Evolutionary conservation across 2,329 filamentous ascomycete species (phyloP), one percentile per base, ranked within the genome.

Genomic region (Colletotrichum limetticola): DNA sequence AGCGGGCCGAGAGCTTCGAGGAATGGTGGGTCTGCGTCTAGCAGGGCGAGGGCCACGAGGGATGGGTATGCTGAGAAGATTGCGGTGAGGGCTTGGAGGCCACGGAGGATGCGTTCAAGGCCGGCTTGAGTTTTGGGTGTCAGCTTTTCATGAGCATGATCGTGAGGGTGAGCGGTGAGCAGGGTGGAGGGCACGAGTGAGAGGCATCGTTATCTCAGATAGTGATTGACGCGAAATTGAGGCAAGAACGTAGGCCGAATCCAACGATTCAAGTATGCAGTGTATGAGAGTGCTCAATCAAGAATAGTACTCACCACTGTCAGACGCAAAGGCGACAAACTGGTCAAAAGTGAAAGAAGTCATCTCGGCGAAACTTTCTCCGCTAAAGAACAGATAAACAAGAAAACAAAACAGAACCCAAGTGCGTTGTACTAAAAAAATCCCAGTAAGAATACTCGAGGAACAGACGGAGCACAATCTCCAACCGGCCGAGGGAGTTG

Each of bases 101-200:
- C 82, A 58, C 91, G 89, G 75, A 93, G 83, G 66, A 86, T 84
- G 71, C 91, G 88, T 79, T 93, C 91, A 1, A 92, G 83, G 5
- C 90, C 91, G 77, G 86, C 90, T 91, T 76, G n/a, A 28, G 42
- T 37, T 16, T 16, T 8, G 16, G 14, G 32, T 35, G 30, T 72
- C 22, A 69, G 72, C 16, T 42, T 59, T 5, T 9, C 14, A 46
- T 9, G 56, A 56, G 52, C 2, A 32, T 32, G 30, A 32, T 4
- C 1, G n/a, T 8, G 49, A 46, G 19, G 9, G 5, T 26, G 22
- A 22, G 42, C 42, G 16, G 19, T 49, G 42, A n/a, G 8, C 3
- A 19, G 19, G 19, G n/a, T 22, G 42, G 19, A 22, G 42, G 19
- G 42, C 0, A 35, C 0, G 19, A 22, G 19, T 9, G 42, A 49